Evolutionary conservation across 768 basidiomycete genomes (phyloP), one percentile per base, ranked within the genome.

Genomic region (Multifurca ochricompacta): DNA sequence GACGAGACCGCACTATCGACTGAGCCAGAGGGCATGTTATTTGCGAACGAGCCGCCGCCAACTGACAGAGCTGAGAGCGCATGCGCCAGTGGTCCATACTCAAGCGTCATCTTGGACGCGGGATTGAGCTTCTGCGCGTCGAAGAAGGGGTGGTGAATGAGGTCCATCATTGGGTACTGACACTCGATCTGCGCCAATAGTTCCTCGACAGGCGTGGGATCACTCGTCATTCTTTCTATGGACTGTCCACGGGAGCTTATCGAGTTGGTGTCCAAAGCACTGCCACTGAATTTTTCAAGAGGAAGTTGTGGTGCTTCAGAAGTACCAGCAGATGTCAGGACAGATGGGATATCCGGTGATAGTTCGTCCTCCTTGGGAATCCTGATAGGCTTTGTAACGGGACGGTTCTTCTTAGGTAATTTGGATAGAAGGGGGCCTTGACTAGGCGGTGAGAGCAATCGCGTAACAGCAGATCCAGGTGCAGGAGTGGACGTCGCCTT

Each of bases 1-100:
- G 89, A 90, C 3, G 87, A 85, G 27, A 92, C 88, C 1, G 90
- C 89, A 30, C 89, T 87, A 66, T 92, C 90, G 64, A 91, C 90
- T n/a, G 88, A 87, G 10, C 87, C 86, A 6, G 87, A 83, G 14
- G 90, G 87, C 73, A 90, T 83, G 61, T 81, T 87, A 59, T 82
- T 84, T 34, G 87, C 83, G 63, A 91, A 91, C 6, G 87, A 88
- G 8, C 87, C 86, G 9, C 89, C 86, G 3, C 87, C 87, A 13
- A 89, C 86, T 1, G 91, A 91, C 32, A 92, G 72, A 11, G 90
- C 87, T 7, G 91, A 91, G 25, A 92, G 69, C 1, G 91, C 90
- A 63, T 91, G 87, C 1, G 91, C 89, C 43, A 92, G 71, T 30
- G 90, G 88, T 1, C 84, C 87, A 61, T 92, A 92, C 60, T 90